Percentiles rank a stretch among this genome's conserved stretches.
Evolutionary conservation across 441 rosid genomes (phyloP).

Genomic region (Adansonia gregorii): DNA sequence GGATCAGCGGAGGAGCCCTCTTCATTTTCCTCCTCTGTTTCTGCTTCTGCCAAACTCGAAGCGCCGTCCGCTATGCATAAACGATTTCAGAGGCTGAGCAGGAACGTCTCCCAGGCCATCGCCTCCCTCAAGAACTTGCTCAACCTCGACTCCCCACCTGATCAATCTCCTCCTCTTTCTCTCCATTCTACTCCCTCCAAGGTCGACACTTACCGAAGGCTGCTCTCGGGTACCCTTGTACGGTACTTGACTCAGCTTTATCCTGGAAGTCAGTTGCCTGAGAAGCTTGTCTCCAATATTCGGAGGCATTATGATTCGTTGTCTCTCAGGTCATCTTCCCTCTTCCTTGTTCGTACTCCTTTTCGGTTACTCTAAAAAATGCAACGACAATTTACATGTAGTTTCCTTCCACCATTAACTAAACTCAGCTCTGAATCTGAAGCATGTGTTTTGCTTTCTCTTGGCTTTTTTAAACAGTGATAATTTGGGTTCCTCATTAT

Average conservation of each 20-base stretch:
- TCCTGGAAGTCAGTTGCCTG: constrained; percentile 93
- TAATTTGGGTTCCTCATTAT: background rate
- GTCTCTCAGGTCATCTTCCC: constrained; percentile 64
- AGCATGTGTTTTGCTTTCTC: background rate
- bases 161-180: constrained; percentile 32
- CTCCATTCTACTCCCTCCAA: constrained; percentile 31
- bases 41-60: constrained; percentile 41
- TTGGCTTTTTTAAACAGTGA: background rate
- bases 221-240: constrained; percentile 84
- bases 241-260: constrained; percentile 87
- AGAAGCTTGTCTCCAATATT: constrained; percentile 86
- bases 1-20: constrained; percentile 64
- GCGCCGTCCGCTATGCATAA: constrained; percentile 66
- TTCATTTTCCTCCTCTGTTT: background rate
- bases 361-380: constrained; percentile 21
- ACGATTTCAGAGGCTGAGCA: constrained; percentile 72
- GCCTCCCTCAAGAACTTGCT: constrained; percentile 84
- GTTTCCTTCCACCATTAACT: background rate
- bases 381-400: constrained; percentile 1
- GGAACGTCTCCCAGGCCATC: constrained; percentile 87
- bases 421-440: background rate
- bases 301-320: constrained; percentile 93
- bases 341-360: background rate
- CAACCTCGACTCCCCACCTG: constrained; percentile 67
- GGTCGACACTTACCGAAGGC: constrained; percentile 63